phyloP scores from a whole-genome alignment of 2,329 filamentous ascomycete genomes.

The Xylaria sp. region DNA sequence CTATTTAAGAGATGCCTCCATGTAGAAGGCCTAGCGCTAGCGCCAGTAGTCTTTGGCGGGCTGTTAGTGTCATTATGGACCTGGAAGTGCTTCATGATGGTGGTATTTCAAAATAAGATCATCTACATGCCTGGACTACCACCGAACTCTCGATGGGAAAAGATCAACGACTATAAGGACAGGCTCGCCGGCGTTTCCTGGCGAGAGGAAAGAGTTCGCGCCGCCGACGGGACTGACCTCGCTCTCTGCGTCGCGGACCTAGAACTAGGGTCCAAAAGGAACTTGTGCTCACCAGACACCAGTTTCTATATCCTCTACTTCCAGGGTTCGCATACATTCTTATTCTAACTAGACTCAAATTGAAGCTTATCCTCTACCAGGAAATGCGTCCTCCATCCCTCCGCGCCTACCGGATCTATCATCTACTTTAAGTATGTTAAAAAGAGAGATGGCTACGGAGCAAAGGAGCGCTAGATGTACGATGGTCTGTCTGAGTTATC shows the following conservation, averaged over 20 bases:
- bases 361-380: conserved; percentile 52
- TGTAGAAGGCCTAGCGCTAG: conserved; percentile 62
- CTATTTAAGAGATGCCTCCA: conserved; percentile 50
- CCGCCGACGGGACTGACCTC: conserved; percentile 71
- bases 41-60: conserved; percentile 73
- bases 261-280: conserved; percentile 40
- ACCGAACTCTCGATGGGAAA: conserved; percentile 75
- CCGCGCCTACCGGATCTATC: conserved; percentile 68
- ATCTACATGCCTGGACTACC: conserved; percentile 84
- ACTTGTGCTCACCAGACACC: conserved; percentile 38
- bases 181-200: conserved; percentile 72
- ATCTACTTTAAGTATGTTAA: conserved; percentile 60
- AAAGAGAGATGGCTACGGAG: conserved; percentile 52
- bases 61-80: conserved; percentile 73
- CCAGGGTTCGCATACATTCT: conserved; percentile 57
- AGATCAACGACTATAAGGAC: conserved; percentile 70
- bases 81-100: conserved; percentile 77
- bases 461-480: conserved; percentile 54
- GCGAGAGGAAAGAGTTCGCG: conserved; percentile 70
- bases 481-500: conserved; percentile 69
- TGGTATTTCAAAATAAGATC: conserved; percentile 83
- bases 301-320: conserved; percentile 67
- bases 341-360: conserved; percentile 29
- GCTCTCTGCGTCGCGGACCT: conserved; percentile 56
- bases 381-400: conserved; percentile 69